Base-by-base conservation (phyloP, 495 filamentous ascomycete genomes). In the Xylaria scruposa region DNA sequence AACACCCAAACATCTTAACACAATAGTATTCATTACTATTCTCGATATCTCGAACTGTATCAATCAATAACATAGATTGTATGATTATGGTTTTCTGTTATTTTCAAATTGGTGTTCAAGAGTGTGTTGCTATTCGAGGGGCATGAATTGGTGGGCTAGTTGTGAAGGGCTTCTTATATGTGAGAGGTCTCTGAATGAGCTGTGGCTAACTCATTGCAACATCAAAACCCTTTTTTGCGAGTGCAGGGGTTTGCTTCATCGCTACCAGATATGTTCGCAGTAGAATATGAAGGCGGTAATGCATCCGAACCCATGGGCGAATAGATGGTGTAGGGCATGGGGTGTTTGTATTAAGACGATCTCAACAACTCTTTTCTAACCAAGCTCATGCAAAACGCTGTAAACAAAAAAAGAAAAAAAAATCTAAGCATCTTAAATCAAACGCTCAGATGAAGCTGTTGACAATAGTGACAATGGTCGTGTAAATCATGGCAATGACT, bases 401-500 rank as follows among this genome's bases (percentile, higher is more conserved):
- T 21, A 33, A 59, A 40, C 49, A 4, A 36, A 47, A 4, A 36
- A 47, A 38, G 47, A 12, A 4, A 24, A 31, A n/a, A 21, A 19
- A 12, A 4, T 21, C 46, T 24, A 62, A 47, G 24, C 24, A 46
- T 58, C 17, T 8, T 26, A 33, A 60, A 61, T 9, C 31, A 31
- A 49, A 61, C 54, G 58, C 61, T 70, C 24, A 78, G 60, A 78
- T 71, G 40, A 86, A 85, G 51, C 83, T 83, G 67, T 81, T 80
- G 51, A 76, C 67, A 5, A 90, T 59, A 7, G 90, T 91, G 51
- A 91, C 82, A 9, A 77, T 36, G 1, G 89, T 92, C 0, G 90
- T 90, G 72, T 90, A 92, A 0, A 90, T 74, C 88, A 91, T 91
- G 19, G 87, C 86, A 0, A 83, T 78, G 0, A 85, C n/a, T 4